A percentile compares a stretch with the other conserved stretches of the same genome.
These are phyloP conservation scores for Chaetomiaceae sp. DNA, from an alignment of 2,329 filamentous ascomycete genomes.

Conservation along the genomic window DNA sequence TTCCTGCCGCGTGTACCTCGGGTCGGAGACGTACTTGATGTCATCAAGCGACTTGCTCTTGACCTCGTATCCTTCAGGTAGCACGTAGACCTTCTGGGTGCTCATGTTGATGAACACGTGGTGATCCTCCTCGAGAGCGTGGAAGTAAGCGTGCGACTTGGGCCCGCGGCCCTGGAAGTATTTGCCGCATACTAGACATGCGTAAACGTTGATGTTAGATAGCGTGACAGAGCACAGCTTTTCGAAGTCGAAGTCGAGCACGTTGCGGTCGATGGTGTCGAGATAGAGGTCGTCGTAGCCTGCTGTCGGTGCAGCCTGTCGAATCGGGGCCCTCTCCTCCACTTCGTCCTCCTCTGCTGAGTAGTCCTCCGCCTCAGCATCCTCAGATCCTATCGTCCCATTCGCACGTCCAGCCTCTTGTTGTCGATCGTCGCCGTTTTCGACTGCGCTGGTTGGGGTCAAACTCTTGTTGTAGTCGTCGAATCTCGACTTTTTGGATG, in stretches of 20 bases:
- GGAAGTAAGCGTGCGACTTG: constrained; percentile 95
- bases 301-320: constrained; percentile 72
- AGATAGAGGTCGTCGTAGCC: constrained; percentile 96
- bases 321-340: constrained; percentile 42
- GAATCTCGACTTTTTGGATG: constrained; percentile 51
- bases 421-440: constrained; percentile 20
- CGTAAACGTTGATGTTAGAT: constrained; percentile 98
- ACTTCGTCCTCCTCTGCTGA: constrained; percentile 32
- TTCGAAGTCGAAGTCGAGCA: constrained; percentile 97
- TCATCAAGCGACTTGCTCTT: constrained; percentile 91
- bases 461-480: constrained; percentile 36
- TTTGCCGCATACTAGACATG: constrained; percentile 93
- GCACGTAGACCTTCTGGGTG: constrained; percentile 81
- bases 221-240: constrained; percentile 95
- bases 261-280: constrained; percentile 88
- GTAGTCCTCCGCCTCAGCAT: constrained; percentile 23
- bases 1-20: constrained; percentile 72
- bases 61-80: constrained; percentile 96
- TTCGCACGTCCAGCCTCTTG: constrained; percentile 15
- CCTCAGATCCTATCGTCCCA: constrained; percentile 22
- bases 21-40: constrained; percentile 96
- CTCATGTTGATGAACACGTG: constrained; percentile 99
- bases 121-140: constrained; percentile 89
- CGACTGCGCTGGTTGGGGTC: constrained; percentile 23
- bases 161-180: constrained; percentile 93